Conservation (phyloP, 202 grass and related monocot species). For the Sporobolus alterniflorus region DNA sequence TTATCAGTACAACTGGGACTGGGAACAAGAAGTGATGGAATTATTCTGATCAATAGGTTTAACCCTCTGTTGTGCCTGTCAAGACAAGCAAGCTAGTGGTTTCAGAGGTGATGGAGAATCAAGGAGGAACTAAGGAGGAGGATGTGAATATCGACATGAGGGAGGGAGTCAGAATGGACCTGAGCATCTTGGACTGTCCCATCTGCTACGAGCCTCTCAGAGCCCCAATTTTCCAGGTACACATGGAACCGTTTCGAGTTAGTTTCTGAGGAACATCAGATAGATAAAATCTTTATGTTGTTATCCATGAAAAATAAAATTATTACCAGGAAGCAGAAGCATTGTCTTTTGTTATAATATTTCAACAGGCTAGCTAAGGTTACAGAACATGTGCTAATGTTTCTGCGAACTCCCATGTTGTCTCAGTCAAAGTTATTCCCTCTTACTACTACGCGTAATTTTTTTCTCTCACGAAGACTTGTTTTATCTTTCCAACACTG, state of each 20-base stretch:
- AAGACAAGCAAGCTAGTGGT: not conserved
- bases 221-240: slow-evolving; percentile 21
- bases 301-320: not conserved
- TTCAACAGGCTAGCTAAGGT: not conserved
- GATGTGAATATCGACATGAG: not conserved
- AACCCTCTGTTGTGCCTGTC: not conserved
- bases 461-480: not conserved
- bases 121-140: not conserved
- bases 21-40: not conserved
- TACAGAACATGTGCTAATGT: not conserved
- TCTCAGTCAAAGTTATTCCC: not conserved
- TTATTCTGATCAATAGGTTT: not conserved
- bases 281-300: not conserved
- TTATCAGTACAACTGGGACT: not conserved
- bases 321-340: not conserved
- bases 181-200: slow-evolving; percentile 25
- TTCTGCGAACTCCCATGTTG: not conserved
- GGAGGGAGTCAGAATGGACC: slow-evolving; percentile 14
- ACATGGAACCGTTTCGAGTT: not conserved
- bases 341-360: not conserved
- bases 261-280: not conserved
- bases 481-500: not conserved
- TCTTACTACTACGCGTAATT: too few relatives aligned
- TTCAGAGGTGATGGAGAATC: slow-evolving; percentile 22
- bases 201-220: slow-evolving; percentile 12